These are phyloP conservation scores for Aureobasidium musti DNA, from an alignment of 2,329 filamentous ascomycete species.

Conservation along the genomic window DNA sequence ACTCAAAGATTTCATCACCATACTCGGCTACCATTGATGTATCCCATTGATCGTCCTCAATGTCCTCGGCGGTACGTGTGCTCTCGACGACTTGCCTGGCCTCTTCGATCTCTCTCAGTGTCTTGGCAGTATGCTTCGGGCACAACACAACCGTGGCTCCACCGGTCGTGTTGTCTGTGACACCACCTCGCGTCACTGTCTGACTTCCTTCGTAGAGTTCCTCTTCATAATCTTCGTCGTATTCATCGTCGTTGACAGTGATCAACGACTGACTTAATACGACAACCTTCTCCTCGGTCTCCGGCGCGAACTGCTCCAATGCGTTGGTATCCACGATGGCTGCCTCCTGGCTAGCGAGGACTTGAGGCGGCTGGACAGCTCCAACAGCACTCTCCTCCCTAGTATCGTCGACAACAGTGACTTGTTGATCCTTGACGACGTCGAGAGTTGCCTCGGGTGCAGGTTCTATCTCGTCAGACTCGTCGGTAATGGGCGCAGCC, in stretches of 20 bases:
- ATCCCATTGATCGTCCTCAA: slow-evolving; percentile 88
- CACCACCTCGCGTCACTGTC: slow-evolving; percentile 63
- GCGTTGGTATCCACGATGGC: slow-evolving; percentile 22
- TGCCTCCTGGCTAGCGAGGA: not conserved
- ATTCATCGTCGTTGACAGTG: slow-evolving; percentile 51
- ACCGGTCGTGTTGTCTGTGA: slow-evolving; percentile 70
- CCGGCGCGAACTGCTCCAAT: not conserved
- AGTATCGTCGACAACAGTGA: not conserved
- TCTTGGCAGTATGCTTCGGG: slow-evolving; percentile 69
- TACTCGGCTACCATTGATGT: slow-evolving; percentile 98
- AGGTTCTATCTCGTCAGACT: not conserved
- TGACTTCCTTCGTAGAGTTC: slow-evolving; percentile 71
- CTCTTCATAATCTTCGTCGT: slow-evolving; percentile 73
- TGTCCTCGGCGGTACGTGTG: slow-evolving; percentile 68
- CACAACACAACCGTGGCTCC: slow-evolving; percentile 67
- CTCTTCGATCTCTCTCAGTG: slow-evolving; percentile 70
- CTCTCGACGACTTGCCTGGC: slow-evolving; percentile 67
- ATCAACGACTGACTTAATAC: slow-evolving; percentile 20
- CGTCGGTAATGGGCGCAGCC: not conserved
- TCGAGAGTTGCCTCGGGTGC: not conserved
- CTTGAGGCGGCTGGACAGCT: slow-evolving; percentile 12
- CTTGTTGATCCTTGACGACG: not conserved
- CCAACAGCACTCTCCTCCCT: not conserved
- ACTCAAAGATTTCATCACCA: slow-evolving; percentile 89
- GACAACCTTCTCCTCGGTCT: slow-evolving; percentile 2